These are phyloP conservation scores for Pseudonitzschia multistriata DNA, from an alignment of 108 stramenopile species.

Conservation along the genomic window DNA sequence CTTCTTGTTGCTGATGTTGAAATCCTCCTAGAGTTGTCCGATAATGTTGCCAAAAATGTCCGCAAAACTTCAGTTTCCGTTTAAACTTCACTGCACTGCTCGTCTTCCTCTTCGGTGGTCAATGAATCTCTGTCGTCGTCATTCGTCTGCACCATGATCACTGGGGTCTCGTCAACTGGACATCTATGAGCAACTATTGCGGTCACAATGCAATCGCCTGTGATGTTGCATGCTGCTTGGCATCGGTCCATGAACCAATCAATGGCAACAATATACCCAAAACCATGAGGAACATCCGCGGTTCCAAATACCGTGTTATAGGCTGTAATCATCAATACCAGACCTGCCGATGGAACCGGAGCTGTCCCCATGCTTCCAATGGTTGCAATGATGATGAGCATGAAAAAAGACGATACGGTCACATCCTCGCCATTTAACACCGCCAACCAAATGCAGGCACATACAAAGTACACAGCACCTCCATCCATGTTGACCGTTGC, in stretches of 20 bases:
- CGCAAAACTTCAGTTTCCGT: no score
- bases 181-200: conserved; percentile 12
- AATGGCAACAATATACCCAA: conserved; percentile 21
- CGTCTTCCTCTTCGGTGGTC: no score
- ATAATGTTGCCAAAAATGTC: no score
- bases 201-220: conserved; percentile 23
- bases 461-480: conserved; percentile 26
- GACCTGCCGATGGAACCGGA: conserved; percentile 33
- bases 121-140: no score
- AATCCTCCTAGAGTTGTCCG: no score
- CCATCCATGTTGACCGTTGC: conserved; percentile 47
- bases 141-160: no score
- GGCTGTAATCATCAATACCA: conserved; percentile 30
- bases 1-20: no score
- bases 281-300: conserved; percentile 15
- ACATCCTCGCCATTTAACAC: conserved; percentile 31
- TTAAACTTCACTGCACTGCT: no score
- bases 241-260: conserved; percentile 30
- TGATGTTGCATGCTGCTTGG: conserved; percentile 16
- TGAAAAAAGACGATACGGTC: conserved; percentile 19
- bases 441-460: conserved; percentile 32
- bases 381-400: conserved; percentile 24
- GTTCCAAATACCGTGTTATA: conserved; percentile 25
- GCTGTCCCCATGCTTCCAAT: conserved; percentile 38
- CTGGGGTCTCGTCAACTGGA: not conserved